Conservation (phyloP, 495 filamentous ascomycete species). For the Pseudoneurospora amorphoporcata region DNA sequence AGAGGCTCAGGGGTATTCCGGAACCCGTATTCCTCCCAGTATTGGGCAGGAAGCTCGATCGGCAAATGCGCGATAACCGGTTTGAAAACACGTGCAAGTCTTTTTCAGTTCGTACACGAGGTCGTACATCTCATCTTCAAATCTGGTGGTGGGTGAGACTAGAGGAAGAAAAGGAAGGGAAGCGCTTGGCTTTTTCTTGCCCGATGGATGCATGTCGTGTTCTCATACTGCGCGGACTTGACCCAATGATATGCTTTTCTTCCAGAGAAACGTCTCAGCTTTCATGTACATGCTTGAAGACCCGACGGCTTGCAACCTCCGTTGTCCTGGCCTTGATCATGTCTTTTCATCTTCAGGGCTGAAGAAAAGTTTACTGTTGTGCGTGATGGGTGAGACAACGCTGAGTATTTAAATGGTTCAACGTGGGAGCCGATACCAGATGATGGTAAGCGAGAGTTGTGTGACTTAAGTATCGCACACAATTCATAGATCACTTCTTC, state of each 20-base stretch:
- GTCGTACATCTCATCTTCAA: background rate
- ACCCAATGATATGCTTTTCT: background rate
- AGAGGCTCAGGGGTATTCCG: background rate
- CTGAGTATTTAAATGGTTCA: background rate
- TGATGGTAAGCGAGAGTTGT: background rate
- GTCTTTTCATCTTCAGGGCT: background rate
- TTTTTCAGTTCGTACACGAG: background rate
- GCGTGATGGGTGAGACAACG: background rate
- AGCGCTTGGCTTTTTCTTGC: background rate
- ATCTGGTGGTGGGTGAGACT: background rate
- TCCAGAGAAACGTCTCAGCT: background rate
- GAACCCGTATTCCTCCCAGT: background rate
- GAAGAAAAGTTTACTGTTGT: background rate
- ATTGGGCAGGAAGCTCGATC: background rate
- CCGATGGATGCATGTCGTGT: background rate
- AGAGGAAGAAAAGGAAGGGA: background rate
- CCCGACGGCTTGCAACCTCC: background rate
- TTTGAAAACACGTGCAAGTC: background rate
- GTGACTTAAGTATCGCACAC: background rate
- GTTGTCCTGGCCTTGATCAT: background rate
- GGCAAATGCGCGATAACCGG: background rate
- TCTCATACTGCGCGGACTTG: background rate
- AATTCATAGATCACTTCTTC: background rate
- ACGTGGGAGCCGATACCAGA: background rate
- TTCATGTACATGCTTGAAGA: background rate